Evolutionary conservation across 2,329 filamentous ascomycete genomes (phyloP).

Genomic region (Knoxdaviesia capensis): DNA sequence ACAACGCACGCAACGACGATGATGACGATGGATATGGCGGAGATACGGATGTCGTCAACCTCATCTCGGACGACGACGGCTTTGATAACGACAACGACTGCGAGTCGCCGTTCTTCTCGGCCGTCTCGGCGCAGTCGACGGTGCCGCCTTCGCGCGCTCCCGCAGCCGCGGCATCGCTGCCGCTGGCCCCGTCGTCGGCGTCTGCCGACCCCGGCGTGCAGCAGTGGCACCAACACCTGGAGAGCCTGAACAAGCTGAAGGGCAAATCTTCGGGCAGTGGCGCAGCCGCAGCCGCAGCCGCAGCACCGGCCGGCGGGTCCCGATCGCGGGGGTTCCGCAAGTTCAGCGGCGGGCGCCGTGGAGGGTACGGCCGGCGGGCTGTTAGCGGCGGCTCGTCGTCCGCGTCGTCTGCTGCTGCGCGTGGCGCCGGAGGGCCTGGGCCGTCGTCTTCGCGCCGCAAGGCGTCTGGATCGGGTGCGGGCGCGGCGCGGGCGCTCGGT

Average conservation of each 20-base stretch:
- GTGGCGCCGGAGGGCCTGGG: too few species aligned
- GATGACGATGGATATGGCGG: constrained; percentile 8
- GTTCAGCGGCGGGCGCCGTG: not conserved
- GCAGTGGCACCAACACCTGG: constrained; percentile 10
- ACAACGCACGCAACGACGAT: constrained; percentile 4
- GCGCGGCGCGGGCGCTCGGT: too few species aligned
- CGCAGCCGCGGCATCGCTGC: constrained; percentile 10
- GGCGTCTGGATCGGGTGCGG: too few species aligned
- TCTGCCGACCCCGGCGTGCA: constrained; percentile 11
- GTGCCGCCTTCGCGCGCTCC: not conserved
- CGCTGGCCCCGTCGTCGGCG: constrained; percentile 14
- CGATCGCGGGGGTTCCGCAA: too few species aligned
- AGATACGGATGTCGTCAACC: constrained; percentile 26
- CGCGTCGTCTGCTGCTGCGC: too few species aligned
- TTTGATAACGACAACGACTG: constrained; percentile 15
- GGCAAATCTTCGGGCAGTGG: too few species aligned
- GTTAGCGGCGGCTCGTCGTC: too few species aligned
- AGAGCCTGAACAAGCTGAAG: constrained; percentile 2
- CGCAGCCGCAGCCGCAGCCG: not conserved
- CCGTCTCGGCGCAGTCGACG: not conserved
- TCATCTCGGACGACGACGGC: constrained; percentile 26
- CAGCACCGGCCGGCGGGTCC: not conserved
- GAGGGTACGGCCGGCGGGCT: too few species aligned
- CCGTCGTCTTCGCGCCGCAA: too few species aligned
- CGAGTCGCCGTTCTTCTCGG: constrained; percentile 27